Conservation (phyloP, 164 flowering plant species). For the Akebia trifoliata region DNA sequence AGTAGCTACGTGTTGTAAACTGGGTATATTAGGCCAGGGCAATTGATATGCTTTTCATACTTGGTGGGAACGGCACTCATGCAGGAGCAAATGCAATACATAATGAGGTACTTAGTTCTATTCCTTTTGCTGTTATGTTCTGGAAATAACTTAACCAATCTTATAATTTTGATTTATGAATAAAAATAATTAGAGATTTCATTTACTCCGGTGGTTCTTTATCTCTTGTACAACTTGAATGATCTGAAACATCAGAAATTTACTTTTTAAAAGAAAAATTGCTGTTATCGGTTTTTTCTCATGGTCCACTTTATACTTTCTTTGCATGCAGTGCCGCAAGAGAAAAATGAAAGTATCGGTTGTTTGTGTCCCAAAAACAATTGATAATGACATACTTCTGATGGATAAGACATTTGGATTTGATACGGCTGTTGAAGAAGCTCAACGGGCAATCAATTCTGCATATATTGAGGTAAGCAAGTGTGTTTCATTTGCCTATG, state of each 20-base stretch:
- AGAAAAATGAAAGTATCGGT: slow-evolving; percentile 39
- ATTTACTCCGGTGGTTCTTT: not conserved
- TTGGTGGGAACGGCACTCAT: slow-evolving; percentile 48
- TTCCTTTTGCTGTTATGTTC: slow-evolving; percentile 3
- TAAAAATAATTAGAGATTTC: too few species aligned
- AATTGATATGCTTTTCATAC: slow-evolving; percentile 39
- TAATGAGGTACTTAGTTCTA: slow-evolving; percentile 33
- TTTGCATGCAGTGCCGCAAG: slow-evolving; percentile 32
- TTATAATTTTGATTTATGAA: not conserved
- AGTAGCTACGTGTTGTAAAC: not conserved
- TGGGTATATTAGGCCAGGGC: slow-evolving; percentile 29
- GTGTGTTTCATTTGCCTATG: slow-evolving; percentile 2
- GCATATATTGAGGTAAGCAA: slow-evolving; percentile 42
- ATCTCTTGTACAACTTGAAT: not conserved
- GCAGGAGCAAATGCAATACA: slow-evolving; percentile 49
- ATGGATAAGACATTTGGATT: slow-evolving; percentile 54
- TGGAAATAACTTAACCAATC: not conserved
- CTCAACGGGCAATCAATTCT: slow-evolving; percentile 47
- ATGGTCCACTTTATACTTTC: slow-evolving; percentile 1
- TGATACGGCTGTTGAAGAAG: slow-evolving; percentile 50
- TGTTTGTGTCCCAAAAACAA: slow-evolving; percentile 45
- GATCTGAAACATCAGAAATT: not conserved
- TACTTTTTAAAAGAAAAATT: too few species aligned
- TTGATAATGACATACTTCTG: slow-evolving; percentile 44
- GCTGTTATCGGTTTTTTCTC: not conserved